These are phyloP conservation scores for Colletotrichum sp. DNA, from an alignment of 2,329 filamentous ascomycete species.

Conservation along the genomic window DNA sequence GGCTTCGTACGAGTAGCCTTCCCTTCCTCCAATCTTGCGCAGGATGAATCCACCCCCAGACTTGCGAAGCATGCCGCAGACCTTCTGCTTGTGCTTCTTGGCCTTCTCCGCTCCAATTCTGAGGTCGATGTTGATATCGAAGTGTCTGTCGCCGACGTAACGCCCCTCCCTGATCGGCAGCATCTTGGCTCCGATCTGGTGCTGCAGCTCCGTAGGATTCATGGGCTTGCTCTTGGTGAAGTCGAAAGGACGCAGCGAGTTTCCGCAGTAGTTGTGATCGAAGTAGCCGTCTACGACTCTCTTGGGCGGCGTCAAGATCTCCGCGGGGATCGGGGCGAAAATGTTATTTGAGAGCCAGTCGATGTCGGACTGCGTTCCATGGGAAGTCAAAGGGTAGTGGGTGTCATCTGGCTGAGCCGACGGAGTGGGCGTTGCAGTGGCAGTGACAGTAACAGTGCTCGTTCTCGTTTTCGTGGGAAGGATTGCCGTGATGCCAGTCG, in stretches of 20 bases:
- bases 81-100: background rate
- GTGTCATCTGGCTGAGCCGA: background rate
- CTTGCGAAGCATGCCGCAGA: background rate
- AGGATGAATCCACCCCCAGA: background rate
- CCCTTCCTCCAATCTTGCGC: background rate
- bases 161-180: background rate
- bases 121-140: background rate
- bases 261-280: background rate
- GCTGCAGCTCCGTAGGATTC: background rate
- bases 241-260: background rate
- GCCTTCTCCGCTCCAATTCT: background rate
- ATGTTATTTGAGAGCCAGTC: background rate
- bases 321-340: background rate
- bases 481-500: background rate
- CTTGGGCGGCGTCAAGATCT: background rate
- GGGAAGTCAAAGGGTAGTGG: background rate
- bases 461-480: background rate
- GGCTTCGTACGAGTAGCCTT: background rate
- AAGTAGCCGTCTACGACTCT: background rate
- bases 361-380: background rate
- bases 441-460: background rate
- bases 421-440: background rate
- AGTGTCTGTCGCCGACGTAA: background rate
- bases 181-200: background rate
- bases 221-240: background rate